Percentiles rank a stretch among this genome's conserved stretches.
Evolutionary conservation across 305 asterid genomes (phyloP).

Genomic region (Ajuga reptans): DNA sequence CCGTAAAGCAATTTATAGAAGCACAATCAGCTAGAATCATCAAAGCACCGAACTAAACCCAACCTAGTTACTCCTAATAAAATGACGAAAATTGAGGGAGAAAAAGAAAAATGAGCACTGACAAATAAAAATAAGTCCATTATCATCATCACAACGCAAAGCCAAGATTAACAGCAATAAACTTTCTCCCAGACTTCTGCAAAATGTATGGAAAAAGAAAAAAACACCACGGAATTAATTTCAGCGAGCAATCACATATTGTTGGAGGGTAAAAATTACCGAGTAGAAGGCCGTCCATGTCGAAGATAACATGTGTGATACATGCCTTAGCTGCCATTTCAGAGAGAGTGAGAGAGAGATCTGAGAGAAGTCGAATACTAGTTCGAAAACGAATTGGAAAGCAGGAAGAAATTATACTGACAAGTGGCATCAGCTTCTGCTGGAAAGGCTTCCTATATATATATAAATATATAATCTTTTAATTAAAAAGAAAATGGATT

Average conservation of each 20-base stretch:
- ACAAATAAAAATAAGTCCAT: background rate
- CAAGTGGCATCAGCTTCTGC: background rate
- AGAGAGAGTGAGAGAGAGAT: conserved; percentile 19
- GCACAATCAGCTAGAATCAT: background rate
- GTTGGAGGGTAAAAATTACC: conserved; percentile 33
- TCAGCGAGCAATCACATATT: background rate
- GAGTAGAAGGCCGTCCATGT: conserved; percentile 89
- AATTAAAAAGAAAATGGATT: too few species aligned
- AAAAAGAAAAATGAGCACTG: background rate
- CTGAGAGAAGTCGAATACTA: conserved; percentile 17
- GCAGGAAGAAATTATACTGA: too few species aligned
- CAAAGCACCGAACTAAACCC: background rate
- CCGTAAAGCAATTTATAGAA: background rate
- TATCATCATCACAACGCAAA: background rate
- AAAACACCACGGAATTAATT: background rate
- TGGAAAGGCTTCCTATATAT: too few species aligned
- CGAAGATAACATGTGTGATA: conserved; percentile 77
- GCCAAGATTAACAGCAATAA: background rate
- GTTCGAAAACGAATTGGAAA: too few species aligned
- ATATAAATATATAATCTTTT: too few species aligned
- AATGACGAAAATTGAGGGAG: too few species aligned
- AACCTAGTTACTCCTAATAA: too few species aligned
- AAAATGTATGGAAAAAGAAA: background rate
- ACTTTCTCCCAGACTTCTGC: background rate
- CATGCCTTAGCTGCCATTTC: conserved; percentile 51